Evolutionary conservation across 176 grass and related monocot species (phyloP), one percentile per base, ranked within the genome.

Genomic region (Raddia guianensis): DNA sequence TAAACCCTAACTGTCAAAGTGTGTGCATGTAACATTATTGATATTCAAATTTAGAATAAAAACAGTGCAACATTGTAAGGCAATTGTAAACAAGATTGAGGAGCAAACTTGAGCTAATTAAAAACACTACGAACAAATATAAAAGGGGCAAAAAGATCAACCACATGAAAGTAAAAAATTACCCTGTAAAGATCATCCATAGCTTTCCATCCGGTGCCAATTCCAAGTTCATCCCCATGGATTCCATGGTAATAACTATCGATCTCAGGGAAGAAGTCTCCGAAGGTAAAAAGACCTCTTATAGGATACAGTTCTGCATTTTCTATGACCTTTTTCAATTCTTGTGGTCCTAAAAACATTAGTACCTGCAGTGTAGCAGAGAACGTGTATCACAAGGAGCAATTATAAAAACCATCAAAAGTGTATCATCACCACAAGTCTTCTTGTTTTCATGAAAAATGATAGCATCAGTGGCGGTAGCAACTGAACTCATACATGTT

Each of bases 161-260:
- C 44, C 60, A 47, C 9, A 57, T 55, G 18, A 20, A 82, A 55
- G 52, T 42, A 7, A 37, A 66, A 64, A 48, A 9, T 78, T 86
- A 95, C 96, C 91, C 93, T 95, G 49, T 99, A 99, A 57, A 93
- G 73, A 61, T 79, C 87, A 84, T 99, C 90, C 81, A 99, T 84
- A 79, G 67, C 72, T 80, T 83, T 72, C 96, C 96, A 99, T 50
- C 96, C 96, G n/a, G 96, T 95, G 49, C 34, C 71, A 82, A 93
- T 83, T 81, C 90, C 90, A 79, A 86, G 74, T 57, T 91, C 90
- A 82, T 83, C 78, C 53, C 82, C 88, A 84, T 62, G 52, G 59
- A 68, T 89, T 83, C 85, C 82, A 70, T 91, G 27, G 87, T 91
- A 99, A 90, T 95, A 99, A 73, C 63, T 82, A 85, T 95, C 88